Evolutionary conservation across 768 basidiomycete genomes (phyloP), one percentile per base, ranked within the genome.

Genomic region (Phaeotremella fagi): DNA sequence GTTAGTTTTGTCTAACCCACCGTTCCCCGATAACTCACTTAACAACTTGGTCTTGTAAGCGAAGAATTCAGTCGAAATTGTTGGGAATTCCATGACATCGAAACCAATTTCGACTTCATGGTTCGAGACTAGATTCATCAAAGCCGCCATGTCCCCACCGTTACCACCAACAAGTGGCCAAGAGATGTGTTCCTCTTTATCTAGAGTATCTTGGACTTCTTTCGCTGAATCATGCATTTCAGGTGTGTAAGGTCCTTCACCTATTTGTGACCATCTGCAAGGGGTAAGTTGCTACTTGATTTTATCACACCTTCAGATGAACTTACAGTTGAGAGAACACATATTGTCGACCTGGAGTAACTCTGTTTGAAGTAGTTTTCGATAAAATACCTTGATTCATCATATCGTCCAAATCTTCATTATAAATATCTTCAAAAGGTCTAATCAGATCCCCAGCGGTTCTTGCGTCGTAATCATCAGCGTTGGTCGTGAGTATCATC

Each of bases 81-180:
- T 75, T 57, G 80, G 82, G 12, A 84, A 77, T 46, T 81, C 79
- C 11, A 80, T 76, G 1, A 83, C 81, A 61, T 92, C 87, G 27
- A 91, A 74, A 28, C 78, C 78, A 61, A 91, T 84, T 43, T 86
- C 82, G 61, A 84, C 87, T 77, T 85, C 84, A 55, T 84, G 80
- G 53, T 88, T 84, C 0, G 90, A 91, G n/a, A 85, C 82, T n/a
- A 90, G 77, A 55, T 88, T 81, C 27, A 90, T 75, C 54, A 94
- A 73, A 0, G 84, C 82, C 14, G 87, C 85, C 45, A 83, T 78
- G 59, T 91, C 88, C 6, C 91, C 90, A 59, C 90, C 89, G 5
- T 45, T 25, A 2, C 82, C 82, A 3, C 88, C 83, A 26, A 85
- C 76, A 42, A 89, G 69, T 0, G 87, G 82, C 90, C 91, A 95